A percentile compares a stretch with the other conserved stretches of the same genome.
These are phyloP conservation scores for Paramyrothecium roridum DNA, from an alignment of 2,329 filamentous ascomycete species.

Conservation along the genomic window DNA sequence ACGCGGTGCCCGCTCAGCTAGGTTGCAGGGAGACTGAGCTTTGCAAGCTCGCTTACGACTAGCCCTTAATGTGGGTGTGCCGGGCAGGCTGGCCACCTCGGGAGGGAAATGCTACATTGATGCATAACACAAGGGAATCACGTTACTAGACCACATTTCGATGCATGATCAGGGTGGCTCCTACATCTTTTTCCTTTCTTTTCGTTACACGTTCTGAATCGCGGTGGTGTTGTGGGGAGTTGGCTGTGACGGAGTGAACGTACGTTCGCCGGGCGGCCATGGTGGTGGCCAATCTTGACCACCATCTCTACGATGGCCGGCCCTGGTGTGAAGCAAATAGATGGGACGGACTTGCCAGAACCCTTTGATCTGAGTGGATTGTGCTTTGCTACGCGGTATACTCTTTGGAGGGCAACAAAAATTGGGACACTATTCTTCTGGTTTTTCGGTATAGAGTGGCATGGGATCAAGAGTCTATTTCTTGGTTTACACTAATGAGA, in stretches of 20 bases:
- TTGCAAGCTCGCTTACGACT: constrained; percentile 19
- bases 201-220: neutral
- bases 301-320: too few species aligned
- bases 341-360: neutral
- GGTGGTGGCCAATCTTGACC: too few species aligned
- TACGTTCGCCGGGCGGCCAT: neutral
- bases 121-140: constrained; percentile 32
- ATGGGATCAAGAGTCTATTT: neutral
- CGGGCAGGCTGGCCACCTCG: constrained; percentile 18
- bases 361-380: neutral
- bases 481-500: too few species aligned
- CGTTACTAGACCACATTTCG: constrained; percentile 46
- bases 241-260: constrained; percentile 16
- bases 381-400: constrained; percentile 12
- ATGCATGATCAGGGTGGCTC: constrained; percentile 49
- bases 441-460: constrained; percentile 1
- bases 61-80: constrained; percentile 15
- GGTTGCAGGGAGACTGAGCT: constrained; percentile 20
- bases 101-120: constrained; percentile 26
- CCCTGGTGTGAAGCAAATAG: neutral
- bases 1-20: constrained; percentile 18
- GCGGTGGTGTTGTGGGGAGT: neutral
- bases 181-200: constrained; percentile 35
- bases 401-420: neutral
- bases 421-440: neutral